A percentile compares a stretch with the other conserved stretches of the same genome.
Conservation (phyloP, 2,329 filamentous ascomycete species). For the Beauveria asiatica region DNA sequence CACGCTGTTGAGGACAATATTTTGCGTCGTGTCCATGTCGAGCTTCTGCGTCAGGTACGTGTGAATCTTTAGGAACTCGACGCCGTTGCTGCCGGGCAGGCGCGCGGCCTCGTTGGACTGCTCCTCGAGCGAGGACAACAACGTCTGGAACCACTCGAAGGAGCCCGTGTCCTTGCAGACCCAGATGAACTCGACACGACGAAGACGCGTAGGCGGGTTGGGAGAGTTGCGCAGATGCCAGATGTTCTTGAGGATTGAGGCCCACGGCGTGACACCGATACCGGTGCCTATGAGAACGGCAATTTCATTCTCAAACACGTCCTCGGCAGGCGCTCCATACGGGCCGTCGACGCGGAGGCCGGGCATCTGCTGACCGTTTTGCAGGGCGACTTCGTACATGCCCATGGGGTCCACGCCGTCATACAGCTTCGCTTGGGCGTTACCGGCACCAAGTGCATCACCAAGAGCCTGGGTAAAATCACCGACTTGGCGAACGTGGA, state of each 20-base stretch:
- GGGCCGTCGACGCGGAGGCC: conserved; percentile 84
- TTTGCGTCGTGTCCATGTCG: conserved; percentile 85
- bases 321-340: conserved; percentile 93
- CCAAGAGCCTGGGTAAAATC: conserved; percentile 94
- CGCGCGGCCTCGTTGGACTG: conserved; percentile 67
- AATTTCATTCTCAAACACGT: conserved; percentile 91
- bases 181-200: conserved; percentile 98
- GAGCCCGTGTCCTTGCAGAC: conserved; percentile 91
- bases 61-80: conserved; percentile 93
- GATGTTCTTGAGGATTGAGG: conserved; percentile 88
- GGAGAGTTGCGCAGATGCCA: conserved; percentile 90
- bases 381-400: conserved; percentile 95
- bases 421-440: conserved; percentile 80
- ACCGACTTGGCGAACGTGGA: conserved; percentile 92
- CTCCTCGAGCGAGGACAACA: conserved; percentile 81
- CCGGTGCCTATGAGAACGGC: conserved; percentile 78
- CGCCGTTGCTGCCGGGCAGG: conserved; percentile 56
- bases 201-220: conserved; percentile 80
- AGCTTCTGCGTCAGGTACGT: conserved; percentile 93
- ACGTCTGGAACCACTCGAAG: conserved; percentile 97
- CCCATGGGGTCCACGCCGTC: conserved; percentile 85
- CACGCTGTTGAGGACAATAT: conserved; percentile 94
- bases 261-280: conserved; percentile 83
- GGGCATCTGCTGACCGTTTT: conserved; percentile 91
- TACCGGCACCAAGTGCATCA: conserved; percentile 86